These are phyloP conservation scores for Ganoderma leucocontextum DNA, from an alignment of 1,284 basidiomycete genomes.

Conservation along the genomic window DNA sequence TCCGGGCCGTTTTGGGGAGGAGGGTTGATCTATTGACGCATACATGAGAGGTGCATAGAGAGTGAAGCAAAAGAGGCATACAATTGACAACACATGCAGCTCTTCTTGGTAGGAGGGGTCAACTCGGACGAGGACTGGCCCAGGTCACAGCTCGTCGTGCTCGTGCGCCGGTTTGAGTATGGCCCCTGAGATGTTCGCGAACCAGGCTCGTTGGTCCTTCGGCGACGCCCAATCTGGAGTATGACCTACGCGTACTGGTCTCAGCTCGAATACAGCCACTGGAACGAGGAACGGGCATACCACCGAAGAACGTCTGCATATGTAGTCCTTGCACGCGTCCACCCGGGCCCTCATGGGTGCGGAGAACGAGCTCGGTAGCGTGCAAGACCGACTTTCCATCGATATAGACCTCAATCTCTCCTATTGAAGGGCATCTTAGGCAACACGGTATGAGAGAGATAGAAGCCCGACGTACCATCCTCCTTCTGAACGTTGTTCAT, in stretches of 20 bases:
- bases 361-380: conserved; percentile 52
- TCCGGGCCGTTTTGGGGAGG: not conserved
- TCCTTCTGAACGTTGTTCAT: conserved; percentile 60
- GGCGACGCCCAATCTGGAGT: conserved; percentile 68
- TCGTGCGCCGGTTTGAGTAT: conserved; percentile 31
- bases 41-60: not conserved
- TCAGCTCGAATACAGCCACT: conserved; percentile 3
- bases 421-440: conserved; percentile 40
- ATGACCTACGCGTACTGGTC: conserved; percentile 49
- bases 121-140: not conserved
- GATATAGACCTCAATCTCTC: conserved; percentile 64
- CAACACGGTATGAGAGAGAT: not conserved
- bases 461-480: conserved; percentile 47
- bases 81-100: not conserved
- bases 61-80: not conserved
- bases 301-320: conserved; percentile 81
- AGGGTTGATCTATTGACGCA: not conserved
- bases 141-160: conserved; percentile 23
- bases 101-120: not conserved
- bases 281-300: conserved; percentile 42
- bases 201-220: conserved; percentile 70
- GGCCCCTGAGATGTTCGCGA: conserved; percentile 64
- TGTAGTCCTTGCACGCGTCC: conserved; percentile 65
- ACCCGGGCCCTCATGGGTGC: conserved; percentile 46
- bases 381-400: conserved; percentile 59